Evolutionary conservation across 176 grass and related monocot genomes (phyloP).

Genomic region (Hyparrhenia diplandra): DNA sequence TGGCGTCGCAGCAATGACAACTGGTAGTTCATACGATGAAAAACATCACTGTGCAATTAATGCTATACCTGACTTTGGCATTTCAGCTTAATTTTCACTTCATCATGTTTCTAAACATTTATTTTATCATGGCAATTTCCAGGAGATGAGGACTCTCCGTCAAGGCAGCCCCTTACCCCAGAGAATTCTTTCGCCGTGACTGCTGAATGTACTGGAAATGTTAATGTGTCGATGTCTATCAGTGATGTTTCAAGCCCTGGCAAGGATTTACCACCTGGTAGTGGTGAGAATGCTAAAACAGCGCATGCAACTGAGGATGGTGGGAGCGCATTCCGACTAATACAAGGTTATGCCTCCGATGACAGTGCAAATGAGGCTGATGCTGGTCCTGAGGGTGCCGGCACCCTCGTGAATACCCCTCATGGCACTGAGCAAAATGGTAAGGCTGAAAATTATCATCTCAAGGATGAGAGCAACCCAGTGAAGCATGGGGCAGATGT

Average conservation of each 20-base stretch:
- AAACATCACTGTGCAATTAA: conserved; percentile 8
- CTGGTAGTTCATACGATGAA: conserved; percentile 11
- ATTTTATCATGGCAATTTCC: conserved; percentile 41
- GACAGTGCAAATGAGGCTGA: conserved; percentile 43
- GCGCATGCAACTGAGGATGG: conserved; percentile 35
- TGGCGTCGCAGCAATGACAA: neutral
- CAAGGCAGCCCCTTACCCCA: conserved; percentile 49
- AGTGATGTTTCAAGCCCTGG: conserved; percentile 28
- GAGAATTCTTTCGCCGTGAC: conserved; percentile 35
- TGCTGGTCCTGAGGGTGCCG: conserved; percentile 14
- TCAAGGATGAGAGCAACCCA: conserved; percentile 26
- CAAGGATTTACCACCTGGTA: conserved; percentile 30
- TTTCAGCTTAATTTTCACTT: conserved; percentile 25
- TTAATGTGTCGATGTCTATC: conserved; percentile 20
- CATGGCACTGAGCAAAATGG: neutral
- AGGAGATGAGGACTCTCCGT: conserved; percentile 57
- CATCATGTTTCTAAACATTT: conserved; percentile 32
- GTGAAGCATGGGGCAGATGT: conserved; percentile 41
- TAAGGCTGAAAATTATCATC: conserved; percentile 36
- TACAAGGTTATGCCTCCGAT: conserved; percentile 82
- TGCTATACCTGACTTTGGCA: conserved; percentile 24
- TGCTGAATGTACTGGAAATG: conserved; percentile 45
- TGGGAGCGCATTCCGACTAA: conserved; percentile 56
- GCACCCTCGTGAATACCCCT: conserved; percentile 4
- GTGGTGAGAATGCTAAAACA: conserved; percentile 36